Conservation (phyloP, 106 monocot species). For the Allium sativum region DNA sequence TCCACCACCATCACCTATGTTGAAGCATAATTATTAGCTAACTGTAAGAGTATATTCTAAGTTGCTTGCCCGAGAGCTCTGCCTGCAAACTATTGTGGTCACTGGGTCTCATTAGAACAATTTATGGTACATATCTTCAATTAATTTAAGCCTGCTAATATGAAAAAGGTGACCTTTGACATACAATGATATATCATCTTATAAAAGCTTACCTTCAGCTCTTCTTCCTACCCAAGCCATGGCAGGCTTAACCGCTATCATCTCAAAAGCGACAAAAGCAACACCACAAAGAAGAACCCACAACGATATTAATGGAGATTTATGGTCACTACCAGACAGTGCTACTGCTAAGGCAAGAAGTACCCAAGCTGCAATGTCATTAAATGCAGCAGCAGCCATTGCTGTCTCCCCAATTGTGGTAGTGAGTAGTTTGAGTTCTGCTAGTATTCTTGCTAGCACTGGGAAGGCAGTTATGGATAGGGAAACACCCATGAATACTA, state of each 20-base stretch:
- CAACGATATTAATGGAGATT: constrained; percentile 45
- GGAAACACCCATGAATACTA: constrained; percentile 85
- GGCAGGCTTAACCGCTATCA: constrained; percentile 28
- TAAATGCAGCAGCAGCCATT: constrained; percentile 77
- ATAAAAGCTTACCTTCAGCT: constrained; percentile 8
- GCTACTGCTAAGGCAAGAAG: constrained; percentile 78
- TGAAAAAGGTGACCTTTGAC: neutral
- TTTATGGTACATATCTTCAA: too few species aligned
- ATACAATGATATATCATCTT: too few species aligned
- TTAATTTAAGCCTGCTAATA: too few species aligned
- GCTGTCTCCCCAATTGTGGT: constrained; percentile 55
- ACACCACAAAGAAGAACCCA: constrained; percentile 52
- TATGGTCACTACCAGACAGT: constrained; percentile 37
- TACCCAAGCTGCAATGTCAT: constrained; percentile 76
- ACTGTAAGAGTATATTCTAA: too few species aligned
- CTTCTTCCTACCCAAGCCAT: constrained; percentile 49
- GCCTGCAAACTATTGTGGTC: too few species aligned
- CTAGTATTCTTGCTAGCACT: constrained; percentile 79
- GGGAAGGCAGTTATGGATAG: constrained; percentile 93
- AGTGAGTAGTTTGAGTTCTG: constrained; percentile 85
- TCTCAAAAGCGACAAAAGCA: constrained; percentile 35
- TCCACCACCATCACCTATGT: constrained; percentile 9
- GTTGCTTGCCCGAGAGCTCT: too few species aligned
- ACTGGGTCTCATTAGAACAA: neutral
- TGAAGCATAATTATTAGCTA: neutral